Evolutionary conservation across 2,329 filamentous ascomycete species (phyloP), one percentile per base, ranked within the genome.

Genomic region (Pseudocercospora fuligena): DNA sequence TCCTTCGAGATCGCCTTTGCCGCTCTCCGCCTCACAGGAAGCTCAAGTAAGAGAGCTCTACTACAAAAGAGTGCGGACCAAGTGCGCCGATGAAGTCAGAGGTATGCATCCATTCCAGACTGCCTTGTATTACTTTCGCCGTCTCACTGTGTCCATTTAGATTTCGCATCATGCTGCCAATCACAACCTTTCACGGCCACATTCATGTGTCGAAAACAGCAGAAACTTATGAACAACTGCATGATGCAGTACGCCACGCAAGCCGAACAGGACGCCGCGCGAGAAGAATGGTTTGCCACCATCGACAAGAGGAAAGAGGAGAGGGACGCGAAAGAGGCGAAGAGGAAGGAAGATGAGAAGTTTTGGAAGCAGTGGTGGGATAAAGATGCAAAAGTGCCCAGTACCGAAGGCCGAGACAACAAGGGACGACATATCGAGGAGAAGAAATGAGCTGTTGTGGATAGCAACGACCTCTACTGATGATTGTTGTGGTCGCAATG

Each of bases 231-330:
- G 95, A 99, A 99, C 82, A 85, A 84, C 68, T 99, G 95, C 83
- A 97, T 99, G 93, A 85, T 94, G 73, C 80, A 85, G 64, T 91
- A 96, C 82, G 94, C 94, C 63, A 96, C 92, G 70, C 91, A 89
- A 70, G 88, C 87, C 63, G 92, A 96, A 78, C 87, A 96, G 80
- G 95, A 99, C 81, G 89, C 88, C 25, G 95, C 95, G 70, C 85
- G 95, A 61, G 92, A 93, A 79, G 93, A 98, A 78, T 99, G 95
- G 95, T 98, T 98, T 79, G 88, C 89, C 60, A 85, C 87, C 70
- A 86, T 92, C 60, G 84, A 92, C 73, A 88, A 93, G 81, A 85
- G 94, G 64, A 86, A 89, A 73, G 82, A 82, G 65, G 88, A 90
- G 79, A 82, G 89, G 43, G 89, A 93, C 79, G 84, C 85, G 69